These are phyloP conservation scores for Fusarium robinianum DNA, from an alignment of 2,329 filamentous ascomycete species.

Conservation along the genomic window DNA sequence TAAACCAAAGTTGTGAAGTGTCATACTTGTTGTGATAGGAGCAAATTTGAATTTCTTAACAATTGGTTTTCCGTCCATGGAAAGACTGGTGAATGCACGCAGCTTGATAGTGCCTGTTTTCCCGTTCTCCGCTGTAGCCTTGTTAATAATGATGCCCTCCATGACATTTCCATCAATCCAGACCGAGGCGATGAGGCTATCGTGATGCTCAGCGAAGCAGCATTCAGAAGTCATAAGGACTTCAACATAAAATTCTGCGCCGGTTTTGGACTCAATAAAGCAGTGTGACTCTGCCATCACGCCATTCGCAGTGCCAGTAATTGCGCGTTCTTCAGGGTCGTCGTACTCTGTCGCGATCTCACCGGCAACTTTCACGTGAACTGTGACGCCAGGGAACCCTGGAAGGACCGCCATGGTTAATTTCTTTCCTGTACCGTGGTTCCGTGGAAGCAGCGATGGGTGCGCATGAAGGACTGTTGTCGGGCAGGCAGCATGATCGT, in stretches of 20 bases:
- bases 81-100: too few relatives aligned
- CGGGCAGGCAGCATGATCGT: too few relatives aligned
- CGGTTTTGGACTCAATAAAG: conserved; percentile 34
- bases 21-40: conserved; percentile 13
- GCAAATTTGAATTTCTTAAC: conserved; percentile 18
- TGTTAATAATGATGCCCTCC: too few relatives aligned
- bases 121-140: too few relatives aligned
- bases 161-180: conserved; percentile 23
- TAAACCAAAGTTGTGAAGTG: neutral
- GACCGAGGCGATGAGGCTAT: accelerated
- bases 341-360: conserved; percentile 31
- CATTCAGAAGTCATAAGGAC: neutral
- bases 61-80: neutral
- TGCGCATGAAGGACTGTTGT: too few relatives aligned
- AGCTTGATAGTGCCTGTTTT: too few relatives aligned
- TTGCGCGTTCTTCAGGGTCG: neutral
- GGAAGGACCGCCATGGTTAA: conserved; percentile 32
- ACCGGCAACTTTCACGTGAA: conserved; percentile 22
- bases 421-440: too few relatives aligned
- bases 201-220: accelerated
- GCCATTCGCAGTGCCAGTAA: neutral
- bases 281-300: conserved; percentile 1
- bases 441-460: too few relatives aligned
- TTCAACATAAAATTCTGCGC: conserved; percentile 24
- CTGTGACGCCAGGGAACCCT: conserved; percentile 20